Evolutionary conservation across 176 grass and related monocot species (phyloP).

Genomic region (Musa itinerans): DNA sequence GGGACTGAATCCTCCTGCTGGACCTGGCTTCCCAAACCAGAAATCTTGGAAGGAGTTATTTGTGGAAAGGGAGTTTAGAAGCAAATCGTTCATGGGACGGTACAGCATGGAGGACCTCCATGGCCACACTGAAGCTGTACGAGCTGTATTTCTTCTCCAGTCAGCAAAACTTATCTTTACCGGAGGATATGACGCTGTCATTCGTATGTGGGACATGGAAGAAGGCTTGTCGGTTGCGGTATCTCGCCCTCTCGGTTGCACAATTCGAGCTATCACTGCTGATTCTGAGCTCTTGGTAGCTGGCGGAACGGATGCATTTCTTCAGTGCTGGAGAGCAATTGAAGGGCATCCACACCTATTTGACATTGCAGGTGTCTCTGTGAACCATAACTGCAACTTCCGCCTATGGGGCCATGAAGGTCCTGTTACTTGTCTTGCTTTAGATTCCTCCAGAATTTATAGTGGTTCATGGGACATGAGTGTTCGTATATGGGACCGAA

Average conservation of each 20-base stretch:
- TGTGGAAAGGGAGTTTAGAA: constrained; percentile 67
- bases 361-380: constrained; percentile 32
- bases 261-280: constrained; percentile 72
- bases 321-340: constrained; percentile 75
- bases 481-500: constrained; percentile 72
- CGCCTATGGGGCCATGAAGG: constrained; percentile 94
- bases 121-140: constrained; percentile 75
- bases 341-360: constrained; percentile 58
- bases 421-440: constrained; percentile 75
- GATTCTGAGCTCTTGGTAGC: constrained; percentile 63
- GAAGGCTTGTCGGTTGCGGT: constrained; percentile 63
- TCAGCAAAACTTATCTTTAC: constrained; percentile 73
- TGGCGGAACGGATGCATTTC: constrained; percentile 73
- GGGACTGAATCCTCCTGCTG: neutral
- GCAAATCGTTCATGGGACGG: constrained; percentile 73
- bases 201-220: constrained; percentile 91
- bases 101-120: constrained; percentile 60
- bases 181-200: constrained; percentile 59
- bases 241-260: constrained; percentile 78
- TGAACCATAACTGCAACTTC: constrained; percentile 43
- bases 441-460: constrained; percentile 69
- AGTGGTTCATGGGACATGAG: constrained; percentile 97
- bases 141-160: constrained; percentile 54
- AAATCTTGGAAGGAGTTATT: constrained; percentile 78
- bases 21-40: constrained; percentile 13